phyloP scores from a whole-genome alignment of 768 basidiomycete genomes.

The Suillus cothurnatus region DNA sequence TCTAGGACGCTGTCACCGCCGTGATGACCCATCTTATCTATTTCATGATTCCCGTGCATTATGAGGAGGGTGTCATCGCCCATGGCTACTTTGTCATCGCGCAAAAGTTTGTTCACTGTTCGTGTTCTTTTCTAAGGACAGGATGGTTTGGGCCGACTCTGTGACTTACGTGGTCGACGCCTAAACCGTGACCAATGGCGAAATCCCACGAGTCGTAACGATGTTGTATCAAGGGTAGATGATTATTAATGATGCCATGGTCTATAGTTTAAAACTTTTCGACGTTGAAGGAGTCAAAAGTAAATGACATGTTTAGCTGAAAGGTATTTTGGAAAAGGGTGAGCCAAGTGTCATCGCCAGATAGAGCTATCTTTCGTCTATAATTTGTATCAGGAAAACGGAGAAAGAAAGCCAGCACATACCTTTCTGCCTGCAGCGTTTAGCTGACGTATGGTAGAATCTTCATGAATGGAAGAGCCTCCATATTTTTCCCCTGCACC shows the following conservation, averaged over 20 bases:
- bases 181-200: constrained; percentile 89
- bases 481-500: constrained; percentile 95
- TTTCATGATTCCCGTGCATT: constrained; percentile 94
- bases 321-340: too few species aligned
- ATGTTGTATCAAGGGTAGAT: constrained; percentile 75
- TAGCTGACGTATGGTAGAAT: constrained; percentile 54
- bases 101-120: constrained; percentile 81
- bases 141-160: constrained; percentile 88
- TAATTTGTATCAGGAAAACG: too few species aligned
- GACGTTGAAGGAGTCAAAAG: constrained; percentile 97
- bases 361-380: too few species aligned
- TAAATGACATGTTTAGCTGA: too few species aligned
- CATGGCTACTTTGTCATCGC: constrained; percentile 66
- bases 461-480: constrained; percentile 82
- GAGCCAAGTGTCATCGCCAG: too few species aligned
- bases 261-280: constrained; percentile 97
- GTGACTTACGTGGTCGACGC: constrained; percentile 96
- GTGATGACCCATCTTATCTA: constrained; percentile 94
- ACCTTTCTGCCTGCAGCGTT: too few species aligned
- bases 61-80: constrained; percentile 88
- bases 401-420: too few species aligned
- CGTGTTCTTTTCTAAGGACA: constrained; percentile 81
- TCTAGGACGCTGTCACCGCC: constrained; percentile 89
- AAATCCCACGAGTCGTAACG: constrained; percentile 67
- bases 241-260: constrained; percentile 79